Base-by-base conservation (phyloP, 495 filamentous ascomycete genomes). In the Aspergillus ostianus region DNA sequence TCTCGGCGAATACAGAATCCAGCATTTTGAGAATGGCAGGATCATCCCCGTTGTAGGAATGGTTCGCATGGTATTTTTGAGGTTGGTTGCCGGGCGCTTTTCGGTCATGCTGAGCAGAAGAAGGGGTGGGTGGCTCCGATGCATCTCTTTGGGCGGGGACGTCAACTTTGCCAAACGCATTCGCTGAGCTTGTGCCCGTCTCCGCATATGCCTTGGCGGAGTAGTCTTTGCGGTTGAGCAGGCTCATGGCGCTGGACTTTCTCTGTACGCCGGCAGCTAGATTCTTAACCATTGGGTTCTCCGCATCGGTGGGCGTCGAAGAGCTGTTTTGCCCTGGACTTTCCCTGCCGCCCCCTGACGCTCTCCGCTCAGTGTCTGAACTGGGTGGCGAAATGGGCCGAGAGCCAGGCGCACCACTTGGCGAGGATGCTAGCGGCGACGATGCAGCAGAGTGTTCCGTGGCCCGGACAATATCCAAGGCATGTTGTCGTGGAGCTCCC, bases 21-120 rank as follows among this genome's bases (percentile, higher is more conserved):
- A 99, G 79, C 70, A 98, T 85, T 64, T 84, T 89, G 50, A 97
- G 75, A 17, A 98, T 87, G 53, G 82, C 89, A 7, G 93, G 95
- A 65, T 99, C 92, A 68, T 92, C 89, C 3, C 93, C 94, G n/a
- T 77, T 73, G 67, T 97, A 97, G 0, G 87, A 88, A 66, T 95
- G 91, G 41, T 72, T 77, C 17, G 78, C 75, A 56, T 73, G 68
- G 70, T 80, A 66, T 13, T 76, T 73, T 4, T 75, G 72, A 0
- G 65, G 56, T 4, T 56, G 47, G 7, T 54, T 36, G 52, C 59
- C 70, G 62, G 21, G 55, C 53, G 57, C 56, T 65, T 57, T 73
- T 30, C 59, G 73, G 8, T 72, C 75, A 30, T 69, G 60, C 5
- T 73, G 65, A 19, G 63, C 65, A 19, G 63, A 64, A 19, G 80